Percentiles rank a stretch among this genome's conserved stretches.
phyloP scores from a whole-genome alignment of 2,329 filamentous ascomycete genomes.

The Aureobasidium melanogenum region DNA sequence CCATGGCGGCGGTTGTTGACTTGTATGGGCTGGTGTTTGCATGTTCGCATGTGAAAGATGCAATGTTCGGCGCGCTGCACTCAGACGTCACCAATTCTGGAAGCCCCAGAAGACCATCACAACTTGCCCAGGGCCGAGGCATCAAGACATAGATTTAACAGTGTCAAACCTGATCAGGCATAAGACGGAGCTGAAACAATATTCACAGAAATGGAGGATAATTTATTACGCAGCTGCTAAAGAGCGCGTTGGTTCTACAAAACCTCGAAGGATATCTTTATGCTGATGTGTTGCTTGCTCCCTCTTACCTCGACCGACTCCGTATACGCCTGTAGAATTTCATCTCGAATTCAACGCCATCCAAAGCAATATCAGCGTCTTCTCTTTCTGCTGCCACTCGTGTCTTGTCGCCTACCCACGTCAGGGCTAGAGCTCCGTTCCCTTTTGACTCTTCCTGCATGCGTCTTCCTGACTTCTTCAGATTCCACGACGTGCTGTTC shows the following conservation, averaged over 20 bases:
- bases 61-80: neutral
- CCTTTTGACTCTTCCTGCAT: neutral
- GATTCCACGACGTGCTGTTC: neutral
- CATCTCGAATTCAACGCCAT: neutral
- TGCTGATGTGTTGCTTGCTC: neutral
- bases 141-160: neutral
- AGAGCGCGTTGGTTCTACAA: neutral
- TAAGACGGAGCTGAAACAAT: too few relatives aligned
- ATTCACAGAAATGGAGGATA: neutral
- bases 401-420: neutral
- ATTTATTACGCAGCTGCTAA: neutral
- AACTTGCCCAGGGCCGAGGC: neutral
- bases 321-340: neutral
- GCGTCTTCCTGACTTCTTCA: neutral
- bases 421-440: neutral
- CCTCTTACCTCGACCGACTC: neutral
- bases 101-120: neutral
- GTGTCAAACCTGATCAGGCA: neutral
- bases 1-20: conserved; percentile 29
- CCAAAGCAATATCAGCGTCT: neutral
- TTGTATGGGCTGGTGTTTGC: neutral
- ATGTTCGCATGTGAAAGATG: conserved; percentile 10
- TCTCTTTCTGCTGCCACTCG: neutral
- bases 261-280: neutral
- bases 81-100: neutral